Evolutionary conservation across 371 early-diverging fungal species (phyloP).

Genomic region (Saksenaea vasiformis): DNA sequence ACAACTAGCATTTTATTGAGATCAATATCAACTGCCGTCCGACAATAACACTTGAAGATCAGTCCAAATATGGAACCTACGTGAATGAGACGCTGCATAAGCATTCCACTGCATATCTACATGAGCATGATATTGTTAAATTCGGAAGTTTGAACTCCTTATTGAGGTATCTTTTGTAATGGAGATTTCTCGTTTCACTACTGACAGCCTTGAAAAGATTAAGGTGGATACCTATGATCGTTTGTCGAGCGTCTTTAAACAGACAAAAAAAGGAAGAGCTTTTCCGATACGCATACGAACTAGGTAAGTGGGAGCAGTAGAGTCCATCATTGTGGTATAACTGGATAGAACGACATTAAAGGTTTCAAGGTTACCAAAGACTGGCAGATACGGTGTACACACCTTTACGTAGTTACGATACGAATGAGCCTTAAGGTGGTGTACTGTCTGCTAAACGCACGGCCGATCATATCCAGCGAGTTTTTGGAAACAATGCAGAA

Average conservation of each 20-base stretch:
- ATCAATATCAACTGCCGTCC: slow-evolving; percentile 8
- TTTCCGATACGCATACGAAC: background rate
- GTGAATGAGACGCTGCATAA: slow-evolving; percentile 4
- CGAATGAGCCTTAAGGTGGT: slow-evolving; percentile 2
- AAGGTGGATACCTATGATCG: slow-evolving; percentile 9
- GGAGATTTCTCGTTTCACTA: no score
- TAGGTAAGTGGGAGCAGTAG: slow-evolving; percentile 5
- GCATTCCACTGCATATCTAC: background rate
- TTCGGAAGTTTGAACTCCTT: slow-evolving; percentile 6
- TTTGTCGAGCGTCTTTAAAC: slow-evolving; percentile 9
- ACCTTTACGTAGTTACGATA: background rate
- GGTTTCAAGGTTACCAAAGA: slow-evolving; percentile 13
- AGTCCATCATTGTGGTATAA: background rate
- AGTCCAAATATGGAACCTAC: slow-evolving; percentile 16
- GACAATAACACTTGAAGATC: slow-evolving; percentile 1
- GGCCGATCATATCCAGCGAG: slow-evolving; percentile 3
- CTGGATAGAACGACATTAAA: background rate
- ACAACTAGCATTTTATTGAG: background rate
- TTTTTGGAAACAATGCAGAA: background rate
- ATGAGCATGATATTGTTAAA: slow-evolving; percentile 12
- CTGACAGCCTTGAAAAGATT: background rate
- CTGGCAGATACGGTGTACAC: background rate
- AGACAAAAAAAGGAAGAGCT: slow-evolving; percentile 11
- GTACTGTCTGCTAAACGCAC: background rate
- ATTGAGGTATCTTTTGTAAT: background rate